A percentile compares a stretch with the other conserved stretches of the same genome.
Conservation (phyloP, 1,284 basidiomycete species). For the Ustilago lituana region DNA sequence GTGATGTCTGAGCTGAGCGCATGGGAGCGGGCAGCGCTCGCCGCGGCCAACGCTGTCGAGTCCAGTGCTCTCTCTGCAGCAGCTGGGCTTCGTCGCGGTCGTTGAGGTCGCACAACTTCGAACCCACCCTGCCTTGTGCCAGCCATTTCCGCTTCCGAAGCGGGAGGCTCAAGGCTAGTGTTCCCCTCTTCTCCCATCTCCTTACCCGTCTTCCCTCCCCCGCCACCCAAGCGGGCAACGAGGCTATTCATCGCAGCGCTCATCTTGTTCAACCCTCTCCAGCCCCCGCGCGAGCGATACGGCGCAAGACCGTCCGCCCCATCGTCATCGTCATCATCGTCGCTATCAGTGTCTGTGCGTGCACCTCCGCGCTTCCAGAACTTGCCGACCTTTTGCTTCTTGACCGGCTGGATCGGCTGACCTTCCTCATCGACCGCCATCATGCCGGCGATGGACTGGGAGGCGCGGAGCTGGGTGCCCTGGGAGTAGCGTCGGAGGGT, state of each 20-base stretch:
- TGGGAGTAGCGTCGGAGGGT: constrained; percentile 37
- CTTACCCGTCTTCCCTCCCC: constrained; percentile 10
- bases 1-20: too few relatives aligned
- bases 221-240: constrained; percentile 22
- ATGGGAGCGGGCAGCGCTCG: too few relatives aligned
- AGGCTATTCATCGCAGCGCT: constrained; percentile 42
- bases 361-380: constrained; percentile 40
- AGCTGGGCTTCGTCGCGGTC: constrained; percentile 24
- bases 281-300: constrained; percentile 38
- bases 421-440: constrained; percentile 50
- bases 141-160: constrained; percentile 28
- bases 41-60: constrained; percentile 43
- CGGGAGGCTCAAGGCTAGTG: constrained; percentile 45
- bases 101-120: constrained; percentile 50
- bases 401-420: constrained; percentile 24
- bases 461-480: constrained; percentile 35
- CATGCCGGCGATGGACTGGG: constrained; percentile 42
- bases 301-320: constrained; percentile 10
- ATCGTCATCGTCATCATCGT: constrained; percentile 25
- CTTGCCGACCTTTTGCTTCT: constrained; percentile 27
- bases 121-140: constrained; percentile 36
- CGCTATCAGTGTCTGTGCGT: constrained; percentile 34
- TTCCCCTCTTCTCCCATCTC: constrained; percentile 21
- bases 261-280: constrained; percentile 59
- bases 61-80: constrained; percentile 29